Evolutionary conservation across 2,329 filamentous ascomycete genomes (phyloP).

Genomic region (Diaporthe citrichinensis): DNA sequence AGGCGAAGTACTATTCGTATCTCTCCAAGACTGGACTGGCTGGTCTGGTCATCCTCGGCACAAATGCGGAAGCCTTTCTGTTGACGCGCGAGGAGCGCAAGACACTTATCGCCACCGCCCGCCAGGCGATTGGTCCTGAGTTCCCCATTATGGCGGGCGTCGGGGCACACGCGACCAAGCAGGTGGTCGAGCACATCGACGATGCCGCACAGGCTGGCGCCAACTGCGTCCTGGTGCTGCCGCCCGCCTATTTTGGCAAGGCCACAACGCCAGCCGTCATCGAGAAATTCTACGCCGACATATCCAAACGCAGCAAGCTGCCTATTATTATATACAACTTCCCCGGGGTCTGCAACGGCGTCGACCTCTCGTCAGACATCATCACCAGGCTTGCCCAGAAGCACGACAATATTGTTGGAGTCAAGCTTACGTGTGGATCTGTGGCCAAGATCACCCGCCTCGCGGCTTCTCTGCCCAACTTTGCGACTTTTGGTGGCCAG

Average conservation of each 20-base stretch:
- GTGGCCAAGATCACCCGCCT: slow-evolving; percentile 73
- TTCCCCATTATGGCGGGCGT: slow-evolving; percentile 72
- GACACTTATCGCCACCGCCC: slow-evolving; percentile 65
- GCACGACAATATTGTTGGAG: slow-evolving; percentile 69
- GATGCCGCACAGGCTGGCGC: slow-evolving; percentile 72
- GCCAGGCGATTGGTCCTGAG: slow-evolving; percentile 62
- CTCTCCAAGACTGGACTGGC: slow-evolving; percentile 64
- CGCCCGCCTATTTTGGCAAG: slow-evolving; percentile 73
- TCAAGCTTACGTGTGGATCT: slow-evolving; percentile 73
- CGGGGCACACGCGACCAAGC: slow-evolving; percentile 72
- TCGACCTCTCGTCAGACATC: slow-evolving; percentile 74
- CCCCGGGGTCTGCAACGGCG: slow-evolving; percentile 73
- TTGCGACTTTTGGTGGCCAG: slow-evolving; percentile 78
- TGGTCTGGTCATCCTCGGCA: slow-evolving; percentile 68
- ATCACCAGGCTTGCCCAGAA: slow-evolving; percentile 65
- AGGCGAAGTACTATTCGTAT: slow-evolving; percentile 66
- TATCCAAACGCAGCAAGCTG: slow-evolving; percentile 63
- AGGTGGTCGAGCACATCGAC: slow-evolving; percentile 68
- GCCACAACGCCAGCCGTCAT: slow-evolving; percentile 70
- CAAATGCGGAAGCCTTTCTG: slow-evolving; percentile 70
- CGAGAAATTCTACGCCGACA: slow-evolving; percentile 68
- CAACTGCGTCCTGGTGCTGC: slow-evolving; percentile 70
- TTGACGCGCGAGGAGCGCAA: slow-evolving; percentile 66
- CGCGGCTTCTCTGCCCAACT: slow-evolving; percentile 63
- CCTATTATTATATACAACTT: slow-evolving; percentile 76